Base-by-base conservation (phyloP, 192 early-diverging fungal species). In the Rhizoclosmatium globosum region DNA sequence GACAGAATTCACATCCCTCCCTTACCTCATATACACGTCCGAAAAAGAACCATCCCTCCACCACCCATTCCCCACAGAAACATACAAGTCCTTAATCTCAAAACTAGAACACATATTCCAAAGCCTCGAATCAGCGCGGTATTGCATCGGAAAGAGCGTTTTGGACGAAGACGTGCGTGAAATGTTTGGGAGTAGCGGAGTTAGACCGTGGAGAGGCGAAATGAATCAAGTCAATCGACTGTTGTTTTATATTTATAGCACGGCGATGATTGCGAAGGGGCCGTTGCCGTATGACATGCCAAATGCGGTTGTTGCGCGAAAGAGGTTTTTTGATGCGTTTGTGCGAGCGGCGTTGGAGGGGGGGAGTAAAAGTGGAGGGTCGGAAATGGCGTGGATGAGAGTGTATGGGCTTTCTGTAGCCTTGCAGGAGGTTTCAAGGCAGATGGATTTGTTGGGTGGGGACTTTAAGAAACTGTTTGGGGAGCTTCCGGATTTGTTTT, bases 221-320 rank as follows among this genome's bases (percentile, higher is more conserved):
- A 68, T 68, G 66, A 68, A 68, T 68, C 66, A 46, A 46, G 42
- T 42, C 13, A 45, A 41, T 2, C 38, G 66, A 47, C 31, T 77
- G 42, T n/a, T 77, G 62, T 64, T 77, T 64, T 77, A 67, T 47
- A 9, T 77, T 1, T 47, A 68, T 42, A 68, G 64, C 2, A 61
- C 64, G 4, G 13, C 64, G 17, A n/a, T 77, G 62, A 46, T 77
- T 15, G 42, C 75, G 38, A 77, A 68, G 48, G 19, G 50, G 4
- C 75, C 75, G 45, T 64, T 77, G 3, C 75, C 75, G 1, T 41
- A 11, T 1, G 64, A 77, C 21, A 19, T 77, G 44, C 75, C 75
- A 3, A 56, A 50, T 31, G 75, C 75, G 0, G 3, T 11, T 38
- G 1, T 23, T 6, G 59, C 75, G n/a, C 75, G 75, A 7, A 7